phyloP scores from a whole-genome alignment of 352 stramenopile species.

The Pythium sukuiense region DNA sequence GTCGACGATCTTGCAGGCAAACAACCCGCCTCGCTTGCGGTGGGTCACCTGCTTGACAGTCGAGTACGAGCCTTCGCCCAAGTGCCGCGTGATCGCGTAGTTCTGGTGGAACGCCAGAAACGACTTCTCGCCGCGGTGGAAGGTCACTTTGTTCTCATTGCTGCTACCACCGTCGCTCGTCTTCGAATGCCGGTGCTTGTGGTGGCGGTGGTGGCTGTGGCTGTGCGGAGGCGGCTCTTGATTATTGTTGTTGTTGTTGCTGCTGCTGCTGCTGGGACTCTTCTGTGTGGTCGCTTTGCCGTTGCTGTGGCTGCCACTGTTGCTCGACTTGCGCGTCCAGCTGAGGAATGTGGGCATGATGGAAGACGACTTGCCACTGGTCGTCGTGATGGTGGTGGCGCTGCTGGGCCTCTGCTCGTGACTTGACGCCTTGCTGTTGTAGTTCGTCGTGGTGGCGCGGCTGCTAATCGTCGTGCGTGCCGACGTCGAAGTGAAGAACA shows the following conservation, averaged over 20 bases:
- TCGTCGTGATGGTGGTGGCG: neutral
- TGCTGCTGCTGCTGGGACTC: neutral
- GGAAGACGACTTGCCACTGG: neutral
- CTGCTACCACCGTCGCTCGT: neutral
- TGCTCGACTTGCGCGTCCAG: constrained; percentile 21
- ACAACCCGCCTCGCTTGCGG: constrained; percentile 67
- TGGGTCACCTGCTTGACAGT: constrained; percentile 88
- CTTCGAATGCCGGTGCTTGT: constrained; percentile 10
- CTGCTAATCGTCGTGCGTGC: constrained; percentile 18
- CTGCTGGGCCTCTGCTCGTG: constrained; percentile 5
- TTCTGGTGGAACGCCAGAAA: constrained; percentile 84
- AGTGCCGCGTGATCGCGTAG: constrained; percentile 75
- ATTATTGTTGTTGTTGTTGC: constrained; percentile 11
- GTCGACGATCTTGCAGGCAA: constrained; percentile 85
- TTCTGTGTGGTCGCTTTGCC: neutral
- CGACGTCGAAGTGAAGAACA: constrained; percentile 20
- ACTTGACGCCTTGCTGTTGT: too few species aligned
- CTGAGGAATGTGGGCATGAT: constrained; percentile 24
- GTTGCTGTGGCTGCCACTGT: constrained; percentile 1
- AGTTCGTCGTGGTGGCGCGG: neutral
- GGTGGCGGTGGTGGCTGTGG: constrained; percentile 16
- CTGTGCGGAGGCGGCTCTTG: constrained; percentile 4
- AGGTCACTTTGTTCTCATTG: constrained; percentile 20
- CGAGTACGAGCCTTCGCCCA: constrained; percentile 88
- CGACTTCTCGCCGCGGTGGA: constrained; percentile 77